Evolutionary conservation across 805 yeast species (phyloP), one percentile per base, ranked within the genome.

Genomic region (Kodamaea kaohsiungensis): DNA sequence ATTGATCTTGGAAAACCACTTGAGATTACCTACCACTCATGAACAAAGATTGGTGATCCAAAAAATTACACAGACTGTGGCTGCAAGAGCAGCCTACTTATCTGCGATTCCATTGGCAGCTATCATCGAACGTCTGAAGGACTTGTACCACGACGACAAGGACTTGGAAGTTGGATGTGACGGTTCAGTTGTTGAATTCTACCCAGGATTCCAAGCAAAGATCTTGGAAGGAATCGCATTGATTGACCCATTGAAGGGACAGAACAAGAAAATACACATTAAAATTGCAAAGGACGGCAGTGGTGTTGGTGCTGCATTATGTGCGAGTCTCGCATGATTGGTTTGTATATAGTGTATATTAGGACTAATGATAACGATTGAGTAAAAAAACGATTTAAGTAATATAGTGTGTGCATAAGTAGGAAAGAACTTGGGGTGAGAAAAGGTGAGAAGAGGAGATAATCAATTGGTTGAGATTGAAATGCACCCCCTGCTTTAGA

Each of bases 291-390:
- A 90, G 69, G 98, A 95, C 66, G 98, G 98, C 47, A 87, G 96
- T 54, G 97, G 97, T 56, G 97, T 92, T 45, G 99, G 99, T 60
- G 98, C 98, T 46, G 98, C 98, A 1, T 77, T 93, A 57, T 90
- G 97, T 75, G 98, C 97, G 9, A 67, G 76, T 59, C 60, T 65
- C 18, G 66, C 68, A 35, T 56, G 48, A 30, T 30, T 30, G 35
- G 35, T 30, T 30, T 38, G 42, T 38, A 38, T 16, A 40, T 16
- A 40, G 19, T 40, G 45, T 40, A 40, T 40, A 40, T 40, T 40
- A 40, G 45, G 42, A 38, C 25, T 40, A 40, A 40, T 40, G 45
- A 40, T 30, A 30, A 30, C 35, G 35, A 30, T 30, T 30, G 35
- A 30, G 35, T 30, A 30, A 3, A 25, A 40, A 4, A 4, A n/a